Conservation (phyloP, 345 rosid genomes). For the Eutrema heterophyllum region DNA sequence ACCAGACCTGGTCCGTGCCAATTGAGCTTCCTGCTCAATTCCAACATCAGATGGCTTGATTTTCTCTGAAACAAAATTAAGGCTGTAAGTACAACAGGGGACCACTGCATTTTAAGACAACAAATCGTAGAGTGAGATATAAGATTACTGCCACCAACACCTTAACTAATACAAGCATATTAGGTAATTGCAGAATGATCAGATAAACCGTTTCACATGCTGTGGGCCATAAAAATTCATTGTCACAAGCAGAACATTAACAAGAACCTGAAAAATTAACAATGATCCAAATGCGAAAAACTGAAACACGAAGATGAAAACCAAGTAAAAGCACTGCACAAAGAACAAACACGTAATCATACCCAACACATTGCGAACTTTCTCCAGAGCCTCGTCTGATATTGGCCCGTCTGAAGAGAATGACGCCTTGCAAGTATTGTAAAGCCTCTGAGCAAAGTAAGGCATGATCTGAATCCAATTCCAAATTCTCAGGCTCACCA, state of each 20-base stretch:
- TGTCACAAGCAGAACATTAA: background rate
- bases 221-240: background rate
- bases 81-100: conserved; percentile 4
- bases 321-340: background rate
- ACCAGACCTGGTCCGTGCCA: conserved; percentile 62
- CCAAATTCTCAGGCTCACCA: conserved; percentile 17
- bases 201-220: conserved; percentile 7
- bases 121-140: background rate
- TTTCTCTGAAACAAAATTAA: conserved; percentile 55
- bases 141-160: conserved; percentile 1
- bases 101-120: background rate
- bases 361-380: conserved; percentile 60
- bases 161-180: conserved; percentile 11
- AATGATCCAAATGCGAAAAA: background rate
- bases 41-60: conserved; percentile 97
- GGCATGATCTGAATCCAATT: conserved; percentile 56
- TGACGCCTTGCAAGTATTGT: conserved; percentile 62
- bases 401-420: conserved; percentile 67
- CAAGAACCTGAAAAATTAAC: background rate
- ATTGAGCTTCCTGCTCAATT: conserved; percentile 87
- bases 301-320: background rate
- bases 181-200: conserved; percentile 17
- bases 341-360: conserved; percentile 29
- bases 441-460: conserved; percentile 71
- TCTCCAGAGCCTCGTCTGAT: conserved; percentile 74